Base-by-base conservation (phyloP, 2,329 filamentous ascomycete genomes). In the Fusarium sp. region DNA sequence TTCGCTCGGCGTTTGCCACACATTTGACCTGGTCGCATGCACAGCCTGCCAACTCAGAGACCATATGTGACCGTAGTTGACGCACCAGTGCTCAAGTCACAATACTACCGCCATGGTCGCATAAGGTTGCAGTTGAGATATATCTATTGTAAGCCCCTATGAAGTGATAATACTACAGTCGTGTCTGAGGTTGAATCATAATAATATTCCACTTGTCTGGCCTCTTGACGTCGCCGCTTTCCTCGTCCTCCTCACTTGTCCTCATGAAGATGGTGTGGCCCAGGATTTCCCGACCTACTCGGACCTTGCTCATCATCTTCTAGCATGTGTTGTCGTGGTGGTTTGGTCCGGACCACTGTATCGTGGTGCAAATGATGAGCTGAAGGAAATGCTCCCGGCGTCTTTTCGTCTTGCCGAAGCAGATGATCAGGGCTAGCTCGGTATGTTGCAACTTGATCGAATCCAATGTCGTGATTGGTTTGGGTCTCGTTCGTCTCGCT, bases 201-300 rank as follows among this genome's bases (percentile, higher is more conserved):
- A 35, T 56, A 44, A 69, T 69, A 30, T 36, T 63, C 20, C 61
- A 44, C n/a, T 38, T 13, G 28, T 20, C 36, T 32, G 47, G 28
- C 17, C n/a, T 26, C 15, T n/a, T 36, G 32, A 26, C 20, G 17
- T 44, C 30, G 24, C 26, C n/a, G 17, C 32, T 15, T 8, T 22
- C 55, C 18, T 24, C 28, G n/a, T 11, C 55, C 12, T 13, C 32
- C 41, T 66, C 45, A 68, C 28, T 67, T 69, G 20, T 74, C 74
- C 10, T 78, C 67, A 41, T 66, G 45, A 53, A 78, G 67, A 39
- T 69, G 61, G 63, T 75, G 75, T 53, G 69, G 63, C 28, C 54
- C 66, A 30, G 20, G 57, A 22, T n/a, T 42, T 35, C 38, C 41
- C 18, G 56, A 38, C 42, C 61, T 67, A 14, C 38, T 70, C 28